A percentile compares a stretch with the other conserved stretches of the same genome.
Evolutionary conservation across 1,139 yeast species (phyloP).

Genomic region (Kluyveromyces sp.): DNA sequence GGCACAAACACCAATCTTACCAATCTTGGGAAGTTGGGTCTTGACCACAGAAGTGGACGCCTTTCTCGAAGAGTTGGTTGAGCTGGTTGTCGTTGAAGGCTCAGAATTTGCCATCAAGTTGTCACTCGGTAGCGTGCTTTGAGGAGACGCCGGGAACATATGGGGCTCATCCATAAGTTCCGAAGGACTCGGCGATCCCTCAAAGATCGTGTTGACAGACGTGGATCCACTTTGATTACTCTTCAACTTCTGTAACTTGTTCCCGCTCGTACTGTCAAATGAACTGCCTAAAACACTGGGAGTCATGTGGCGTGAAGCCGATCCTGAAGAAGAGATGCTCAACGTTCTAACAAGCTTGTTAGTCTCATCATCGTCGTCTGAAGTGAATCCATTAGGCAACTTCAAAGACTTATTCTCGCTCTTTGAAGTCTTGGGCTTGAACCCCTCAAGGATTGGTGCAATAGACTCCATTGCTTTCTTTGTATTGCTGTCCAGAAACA

Average conservation of each 20-base stretch:
- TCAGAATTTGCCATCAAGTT: not conserved
- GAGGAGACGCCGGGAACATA: not conserved
- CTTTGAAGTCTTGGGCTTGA: slow-evolving; percentile 64
- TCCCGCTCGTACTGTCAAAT: not conserved
- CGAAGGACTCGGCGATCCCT: slow-evolving; percentile 2
- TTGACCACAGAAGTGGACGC: slow-evolving; percentile 27
- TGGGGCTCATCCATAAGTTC: slow-evolving; percentile 1
- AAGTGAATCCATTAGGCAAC: slow-evolving; percentile 31
- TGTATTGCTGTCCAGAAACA: slow-evolving; percentile 29
- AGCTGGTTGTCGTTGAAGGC: slow-evolving; percentile 15
- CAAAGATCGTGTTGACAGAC: slow-evolving; percentile 3
- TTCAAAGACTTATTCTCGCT: slow-evolving; percentile 42
- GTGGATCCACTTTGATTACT: slow-evolving; percentile 8
- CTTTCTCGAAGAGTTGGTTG: slow-evolving; percentile 27
- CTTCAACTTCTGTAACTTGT: slow-evolving; percentile 9
- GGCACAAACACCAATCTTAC: slow-evolving; percentile 97
- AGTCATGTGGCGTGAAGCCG: slow-evolving; percentile 12
- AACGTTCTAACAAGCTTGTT: slow-evolving; percentile 23
- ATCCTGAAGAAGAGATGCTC: slow-evolving; percentile 17
- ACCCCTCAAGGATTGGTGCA: slow-evolving; percentile 68
- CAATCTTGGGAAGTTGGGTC: slow-evolving; percentile 63
- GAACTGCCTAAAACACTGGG: not conserved
- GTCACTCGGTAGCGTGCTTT: slow-evolving; percentile 7
- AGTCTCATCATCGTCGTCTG: slow-evolving; percentile 25
- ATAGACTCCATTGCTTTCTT: slow-evolving; percentile 66